Conservation (phyloP, 2,329 filamentous ascomycete genomes). For the Ilyonectria mors-panacis region DNA sequence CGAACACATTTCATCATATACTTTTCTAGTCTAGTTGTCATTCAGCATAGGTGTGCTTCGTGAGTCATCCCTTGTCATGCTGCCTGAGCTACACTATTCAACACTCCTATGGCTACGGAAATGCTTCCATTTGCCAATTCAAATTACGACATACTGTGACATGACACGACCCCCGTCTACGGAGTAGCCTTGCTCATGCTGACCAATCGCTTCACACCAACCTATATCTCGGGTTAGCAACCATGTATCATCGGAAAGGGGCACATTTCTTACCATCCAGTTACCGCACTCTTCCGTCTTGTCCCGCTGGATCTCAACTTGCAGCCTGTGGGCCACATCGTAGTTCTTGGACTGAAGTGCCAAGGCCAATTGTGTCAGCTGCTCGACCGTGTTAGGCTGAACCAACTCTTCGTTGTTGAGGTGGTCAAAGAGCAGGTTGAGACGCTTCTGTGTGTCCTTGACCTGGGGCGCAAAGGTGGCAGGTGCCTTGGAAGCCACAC, state of each 20-base stretch:
- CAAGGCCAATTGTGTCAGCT: constrained; percentile 75
- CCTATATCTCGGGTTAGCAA: constrained; percentile 66
- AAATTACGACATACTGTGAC: constrained; percentile 37
- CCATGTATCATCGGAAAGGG: neutral
- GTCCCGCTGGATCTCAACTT: constrained; percentile 82
- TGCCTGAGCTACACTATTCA: constrained; percentile 43
- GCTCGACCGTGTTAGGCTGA: constrained; percentile 81
- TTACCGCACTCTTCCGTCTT: constrained; percentile 86
- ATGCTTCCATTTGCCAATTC: constrained; percentile 31
- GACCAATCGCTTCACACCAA: constrained; percentile 82
- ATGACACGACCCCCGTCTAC: constrained; percentile 50
- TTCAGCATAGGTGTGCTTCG: constrained; percentile 45
- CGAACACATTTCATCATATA: constrained; percentile 39
- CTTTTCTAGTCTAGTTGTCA: constrained; percentile 47
- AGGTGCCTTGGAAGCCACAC: constrained; percentile 88
- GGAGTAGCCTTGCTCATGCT: constrained; percentile 85
- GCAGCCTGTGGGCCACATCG: constrained; percentile 75
- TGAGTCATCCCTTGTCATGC: constrained; percentile 42
- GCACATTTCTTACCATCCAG: constrained; percentile 80
- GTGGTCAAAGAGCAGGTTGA: constrained; percentile 96
- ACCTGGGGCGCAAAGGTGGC: constrained; percentile 90
- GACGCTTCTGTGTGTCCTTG: constrained; percentile 92
- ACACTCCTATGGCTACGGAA: constrained; percentile 29
- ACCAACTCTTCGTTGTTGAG: constrained; percentile 95
- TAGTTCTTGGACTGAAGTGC: constrained; percentile 80